Evolutionary conservation across 1,284 basidiomycete species (phyloP), one percentile per base, ranked within the genome.

Genomic region (Cerrena zonata): DNA sequence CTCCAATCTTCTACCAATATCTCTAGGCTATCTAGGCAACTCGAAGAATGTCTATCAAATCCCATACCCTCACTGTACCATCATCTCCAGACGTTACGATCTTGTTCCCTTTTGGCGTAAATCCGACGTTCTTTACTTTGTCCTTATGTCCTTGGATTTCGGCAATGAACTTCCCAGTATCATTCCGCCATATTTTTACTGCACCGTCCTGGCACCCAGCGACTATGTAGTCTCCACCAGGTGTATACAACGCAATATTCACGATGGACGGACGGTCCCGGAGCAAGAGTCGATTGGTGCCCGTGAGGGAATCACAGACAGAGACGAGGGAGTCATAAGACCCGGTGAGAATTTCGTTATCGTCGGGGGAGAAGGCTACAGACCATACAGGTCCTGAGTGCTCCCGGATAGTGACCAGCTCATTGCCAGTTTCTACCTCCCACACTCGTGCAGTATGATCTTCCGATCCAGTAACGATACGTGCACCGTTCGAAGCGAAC

Each of bases 401-500:
- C 44, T 60, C 61, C 30, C 53, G 48, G 34, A 66, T 40, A 34
- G 51, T 57, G 34, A 61, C 53, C 25, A 61, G 57, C 51, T 56
- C 56, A 25, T 55, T 57, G 24, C 61, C 61, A 15, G 55, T 51
- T 37, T 53, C 55, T 18, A 45, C 52, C 45, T 57, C 53, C 65
- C 65, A 67, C 10, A 66, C 45, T 25, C 61, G 61, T n/a, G 55
- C 48, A 5, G 58, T 59, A 42, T 55, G 52, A 53, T 65, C 63
- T 45, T 63, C 61, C 5, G 71, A 68, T 19, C 61, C 65, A 7
- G 71, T 71, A 30, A 69, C 55, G 47, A 74, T 54, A 23, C 50
- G 64, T 18, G 38, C 13, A n/a, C 56, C 49, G 43, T 55, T 49
- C 7, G 30, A 37, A 18, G 51, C 49, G 41, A 51, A 53, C 10